These are phyloP conservation scores for Rhodotorula toruloides DNA, from an alignment of 768 basidiomycete genomes.

Conservation along the genomic window DNA sequence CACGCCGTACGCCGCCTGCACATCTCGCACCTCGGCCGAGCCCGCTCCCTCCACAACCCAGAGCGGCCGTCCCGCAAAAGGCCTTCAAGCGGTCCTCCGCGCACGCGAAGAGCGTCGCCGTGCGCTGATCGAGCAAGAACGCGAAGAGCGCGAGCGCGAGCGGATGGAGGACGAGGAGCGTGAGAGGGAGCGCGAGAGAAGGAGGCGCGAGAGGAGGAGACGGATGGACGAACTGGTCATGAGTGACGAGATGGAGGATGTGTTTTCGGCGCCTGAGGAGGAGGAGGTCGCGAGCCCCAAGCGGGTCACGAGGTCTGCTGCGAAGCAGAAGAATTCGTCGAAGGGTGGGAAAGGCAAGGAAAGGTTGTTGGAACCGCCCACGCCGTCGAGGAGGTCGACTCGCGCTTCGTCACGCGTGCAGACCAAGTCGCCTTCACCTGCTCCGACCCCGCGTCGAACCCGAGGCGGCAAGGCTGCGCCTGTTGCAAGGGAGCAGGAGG, in stretches of 20 bases:
- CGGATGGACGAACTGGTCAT: background rate
- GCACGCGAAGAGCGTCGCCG: conserved; percentile 33
- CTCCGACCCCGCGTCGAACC: conserved; percentile 15
- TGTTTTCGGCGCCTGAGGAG: background rate
- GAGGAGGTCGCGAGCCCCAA: background rate
- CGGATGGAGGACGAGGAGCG: conserved; percentile 19
- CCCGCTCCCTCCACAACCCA: background rate
- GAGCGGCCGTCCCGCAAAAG: conserved; percentile 8
- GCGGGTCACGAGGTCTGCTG: background rate
- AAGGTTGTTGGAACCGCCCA: conserved; percentile 23
- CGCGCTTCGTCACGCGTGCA: conserved; percentile 9
- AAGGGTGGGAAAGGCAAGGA: conserved; percentile 1
- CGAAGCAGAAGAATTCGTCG: background rate
- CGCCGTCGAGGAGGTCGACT: conserved; percentile 17
- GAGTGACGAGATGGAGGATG: conserved; percentile 1
- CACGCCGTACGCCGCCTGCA: conserved; percentile 8
- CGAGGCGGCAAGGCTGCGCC: too few relatives aligned
- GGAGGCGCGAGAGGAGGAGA: conserved; percentile 1
- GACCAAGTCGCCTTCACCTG: conserved; percentile 23
- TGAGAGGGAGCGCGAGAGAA: conserved; percentile 8
- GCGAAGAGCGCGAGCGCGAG: conserved; percentile 28
- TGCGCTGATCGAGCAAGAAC: conserved; percentile 22
- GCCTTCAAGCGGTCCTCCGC: conserved; percentile 23
- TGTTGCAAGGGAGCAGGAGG: background rate
- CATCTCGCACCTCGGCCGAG: conserved; percentile 7